Conservation (phyloP, 2,329 filamentous ascomycete species). For the Sporothrix luriei region DNA sequence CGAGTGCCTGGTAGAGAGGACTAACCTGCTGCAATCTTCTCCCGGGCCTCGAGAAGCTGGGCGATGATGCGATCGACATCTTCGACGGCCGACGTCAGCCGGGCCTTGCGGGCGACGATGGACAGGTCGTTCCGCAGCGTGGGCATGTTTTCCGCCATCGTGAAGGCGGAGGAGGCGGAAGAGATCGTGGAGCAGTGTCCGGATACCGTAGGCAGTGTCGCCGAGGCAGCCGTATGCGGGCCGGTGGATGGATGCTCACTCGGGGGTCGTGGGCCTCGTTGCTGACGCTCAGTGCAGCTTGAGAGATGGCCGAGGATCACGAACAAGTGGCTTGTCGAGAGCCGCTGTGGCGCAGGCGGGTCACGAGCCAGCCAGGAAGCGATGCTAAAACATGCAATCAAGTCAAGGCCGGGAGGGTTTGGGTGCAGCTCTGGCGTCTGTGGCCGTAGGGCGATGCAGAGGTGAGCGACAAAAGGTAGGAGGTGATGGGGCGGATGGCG, state of each 20-base stretch:
- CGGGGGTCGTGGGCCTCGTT: not conserved
- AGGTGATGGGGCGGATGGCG: not conserved
- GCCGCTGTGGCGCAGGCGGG: slow-evolving; percentile 19
- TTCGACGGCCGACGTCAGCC: slow-evolving; percentile 69
- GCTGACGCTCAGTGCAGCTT: not conserved
- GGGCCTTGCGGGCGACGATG: slow-evolving; percentile 68
- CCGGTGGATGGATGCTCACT: not conserved
- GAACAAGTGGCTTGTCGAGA: slow-evolving; percentile 17
- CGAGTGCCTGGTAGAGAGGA: not conserved
- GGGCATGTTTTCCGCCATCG: slow-evolving; percentile 45
- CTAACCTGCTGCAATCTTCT: slow-evolving; percentile 70
- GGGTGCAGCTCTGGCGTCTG: not conserved
- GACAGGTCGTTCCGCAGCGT: slow-evolving; percentile 72
- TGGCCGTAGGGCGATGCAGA: not conserved
- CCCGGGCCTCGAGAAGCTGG: slow-evolving; percentile 70
- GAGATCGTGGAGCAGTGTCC: not conserved
- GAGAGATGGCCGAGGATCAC: not conserved
- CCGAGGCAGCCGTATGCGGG: not conserved
- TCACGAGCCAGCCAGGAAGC: slow-evolving; percentile 20
- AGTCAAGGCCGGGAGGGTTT: not conserved
- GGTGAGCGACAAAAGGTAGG: not conserved
- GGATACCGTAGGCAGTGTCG: not conserved
- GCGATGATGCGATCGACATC: slow-evolving; percentile 85
- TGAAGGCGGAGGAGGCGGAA: no score
- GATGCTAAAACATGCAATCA: slow-evolving; percentile 13